Conservation (phyloP, 768 basidiomycete species). For the Amanita pallidorosea region DNA sequence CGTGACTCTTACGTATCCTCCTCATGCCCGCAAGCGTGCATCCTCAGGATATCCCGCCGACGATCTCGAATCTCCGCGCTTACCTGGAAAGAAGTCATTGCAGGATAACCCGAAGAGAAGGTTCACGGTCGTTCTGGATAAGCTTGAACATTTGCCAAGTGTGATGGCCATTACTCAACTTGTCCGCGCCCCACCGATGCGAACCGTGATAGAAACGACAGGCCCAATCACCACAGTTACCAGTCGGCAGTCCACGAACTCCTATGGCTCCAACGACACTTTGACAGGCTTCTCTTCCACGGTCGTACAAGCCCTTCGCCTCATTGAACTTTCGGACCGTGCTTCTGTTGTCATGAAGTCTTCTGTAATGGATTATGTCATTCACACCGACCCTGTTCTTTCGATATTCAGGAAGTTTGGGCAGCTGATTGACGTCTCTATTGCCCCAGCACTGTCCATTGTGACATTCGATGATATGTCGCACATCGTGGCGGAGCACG, state of each 20-base stretch:
- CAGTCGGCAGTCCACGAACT: not conserved
- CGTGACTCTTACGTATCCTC: slow-evolving; percentile 36
- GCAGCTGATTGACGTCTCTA: slow-evolving; percentile 53
- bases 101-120: slow-evolving; percentile 27
- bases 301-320: slow-evolving; percentile 54
- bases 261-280: not conserved
- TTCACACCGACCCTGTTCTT: slow-evolving; percentile 64
- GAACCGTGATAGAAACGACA: slow-evolving; percentile 9
- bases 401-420: slow-evolving; percentile 72
- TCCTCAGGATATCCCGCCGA: slow-evolving; percentile 28
- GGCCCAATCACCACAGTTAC: not conserved
- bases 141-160: slow-evolving; percentile 78
- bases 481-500: slow-evolving; percentile 58
- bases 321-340: slow-evolving; percentile 82
- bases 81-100: not conserved
- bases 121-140: slow-evolving; percentile 84
- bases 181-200: slow-evolving; percentile 34
- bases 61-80: not conserved
- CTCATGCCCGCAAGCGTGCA: slow-evolving; percentile 39
- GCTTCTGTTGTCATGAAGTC: slow-evolving; percentile 85
- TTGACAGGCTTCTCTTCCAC: not conserved
- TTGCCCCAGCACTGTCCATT: slow-evolving; percentile 58
- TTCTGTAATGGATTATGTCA: slow-evolving; percentile 52
- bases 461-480: slow-evolving; percentile 72
- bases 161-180: slow-evolving; percentile 88